Base-by-base conservation (phyloP, 1,139 yeast species). In the Pichia sp. region DNA sequence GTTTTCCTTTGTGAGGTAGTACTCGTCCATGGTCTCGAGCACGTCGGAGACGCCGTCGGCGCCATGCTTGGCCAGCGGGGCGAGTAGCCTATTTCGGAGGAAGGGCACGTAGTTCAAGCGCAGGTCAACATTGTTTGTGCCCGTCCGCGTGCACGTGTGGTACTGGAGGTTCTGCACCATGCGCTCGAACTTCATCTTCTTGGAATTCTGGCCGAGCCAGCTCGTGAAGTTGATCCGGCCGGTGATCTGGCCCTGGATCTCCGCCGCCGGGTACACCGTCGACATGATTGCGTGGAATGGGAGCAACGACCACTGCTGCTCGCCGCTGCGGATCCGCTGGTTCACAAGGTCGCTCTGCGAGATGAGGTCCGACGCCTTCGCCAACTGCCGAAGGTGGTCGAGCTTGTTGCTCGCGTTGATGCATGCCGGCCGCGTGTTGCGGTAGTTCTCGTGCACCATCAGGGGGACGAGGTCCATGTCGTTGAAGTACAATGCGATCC, bases 371-470 rank as follows among this genome's bases (percentile, higher is more conserved):
- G 98, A 90, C 0, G 99, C 99, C 33, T 75, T 74, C 0, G 90
- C 86, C 1, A 87, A 84, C 38, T 83, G 75, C 60, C 79, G 77
- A 55, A 93, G 71, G 63, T 85, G 90, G 30, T 78, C 75, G 16
- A 73, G 60, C 47, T 68, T 67, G 14, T 73, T 66, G 14, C 69
- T 65, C 4, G 45, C 34, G 16, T 58, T 57, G 7, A 67, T 56
- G 33, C 68, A 71, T 2, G 71, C 52, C 2, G 96, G 95, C 44
- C 73, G 73, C 0, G 95, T 84, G 50, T 73, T 73, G 50, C 90
- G 70, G 67, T 95, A 95, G 71, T 95, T 95, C 68, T 95, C 99
- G 67, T 93, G 98, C 50, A 95, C 80, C 98, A 95, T 93, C 59
- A 93, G 76, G 2, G 99, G 98, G 0, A 96, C 84, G 68, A 95